Evolutionary conservation across 1,139 yeast genomes (phyloP).

Genomic region (Suhomyces bolitotheri): DNA sequence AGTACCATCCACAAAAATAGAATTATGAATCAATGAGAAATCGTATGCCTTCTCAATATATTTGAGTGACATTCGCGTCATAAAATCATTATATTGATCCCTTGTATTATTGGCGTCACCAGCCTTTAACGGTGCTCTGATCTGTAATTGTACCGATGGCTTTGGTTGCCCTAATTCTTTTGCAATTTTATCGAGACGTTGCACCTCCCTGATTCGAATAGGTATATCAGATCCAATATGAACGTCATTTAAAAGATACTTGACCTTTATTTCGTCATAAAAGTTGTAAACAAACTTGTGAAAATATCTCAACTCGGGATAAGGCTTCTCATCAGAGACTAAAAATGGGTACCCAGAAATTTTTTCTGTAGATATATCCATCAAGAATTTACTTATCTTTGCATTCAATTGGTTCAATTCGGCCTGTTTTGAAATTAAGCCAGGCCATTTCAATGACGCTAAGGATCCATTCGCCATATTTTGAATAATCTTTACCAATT

Average conservation of each 20-base stretch:
- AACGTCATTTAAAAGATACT: constrained; percentile 30
- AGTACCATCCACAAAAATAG: constrained; percentile 69
- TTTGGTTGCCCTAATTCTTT: constrained; percentile 42
- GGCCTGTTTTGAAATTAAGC: constrained; percentile 41
- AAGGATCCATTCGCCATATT: constrained; percentile 81
- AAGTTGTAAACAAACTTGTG: constrained; percentile 68
- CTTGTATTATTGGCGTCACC: constrained; percentile 41
- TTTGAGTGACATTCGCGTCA: constrained; percentile 64
- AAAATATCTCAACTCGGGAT: constrained; percentile 55
- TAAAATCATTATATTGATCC: constrained; percentile 66
- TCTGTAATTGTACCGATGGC: constrained; percentile 49
- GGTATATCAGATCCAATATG: constrained; percentile 25
- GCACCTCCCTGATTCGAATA: constrained; percentile 28
- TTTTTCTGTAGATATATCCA: constrained; percentile 15
- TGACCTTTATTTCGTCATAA: constrained; percentile 53
- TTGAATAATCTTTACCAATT: constrained; percentile 83
- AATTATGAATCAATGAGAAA: constrained; percentile 56
- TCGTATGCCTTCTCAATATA: constrained; percentile 49
- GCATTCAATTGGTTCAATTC: constrained; percentile 47
- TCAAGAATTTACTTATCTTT: constrained; percentile 51
- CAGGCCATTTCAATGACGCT: constrained; percentile 60
- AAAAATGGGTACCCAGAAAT: constrained; percentile 33
- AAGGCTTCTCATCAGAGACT: constrained; percentile 25
- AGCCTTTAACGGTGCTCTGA: constrained; percentile 51
- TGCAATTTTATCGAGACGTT: constrained; percentile 31